Percentiles rank a stretch among this genome's conserved stretches.
phyloP scores from a whole-genome alignment of 2,329 filamentous ascomycete genomes.

The Aureobasidium sp. region DNA sequence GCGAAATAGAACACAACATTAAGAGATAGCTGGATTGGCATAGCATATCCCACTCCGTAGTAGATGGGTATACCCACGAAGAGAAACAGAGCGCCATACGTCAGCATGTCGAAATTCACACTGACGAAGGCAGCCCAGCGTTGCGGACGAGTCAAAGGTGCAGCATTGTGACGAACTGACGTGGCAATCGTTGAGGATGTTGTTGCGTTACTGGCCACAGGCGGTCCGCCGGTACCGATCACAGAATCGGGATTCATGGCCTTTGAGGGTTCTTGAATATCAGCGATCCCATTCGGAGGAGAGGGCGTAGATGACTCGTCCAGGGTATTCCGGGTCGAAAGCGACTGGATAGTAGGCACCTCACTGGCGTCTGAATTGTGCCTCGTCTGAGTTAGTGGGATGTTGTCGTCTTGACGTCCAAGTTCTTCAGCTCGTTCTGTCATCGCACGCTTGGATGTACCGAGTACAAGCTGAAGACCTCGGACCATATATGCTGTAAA shows the following conservation, averaged over 20 bases:
- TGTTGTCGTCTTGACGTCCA: constrained; percentile 36
- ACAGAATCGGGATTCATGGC: constrained; percentile 19
- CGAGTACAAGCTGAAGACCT: constrained; percentile 42
- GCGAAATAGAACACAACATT: constrained; percentile 45
- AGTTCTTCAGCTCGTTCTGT: constrained; percentile 46
- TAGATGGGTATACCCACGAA: constrained; percentile 48
- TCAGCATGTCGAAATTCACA: constrained; percentile 37
- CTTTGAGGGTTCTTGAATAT: constrained; percentile 15
- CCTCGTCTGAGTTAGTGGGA: constrained; percentile 34
- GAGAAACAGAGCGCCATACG: constrained; percentile 39
- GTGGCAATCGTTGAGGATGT: background rate
- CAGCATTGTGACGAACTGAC: constrained; percentile 31
- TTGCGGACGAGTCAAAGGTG: constrained; percentile 39
- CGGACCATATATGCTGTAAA: constrained; percentile 48
- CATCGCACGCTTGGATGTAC: constrained; percentile 44
- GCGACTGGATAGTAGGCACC: background rate
- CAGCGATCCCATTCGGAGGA: background rate
- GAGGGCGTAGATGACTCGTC: background rate
- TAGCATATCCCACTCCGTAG: constrained; percentile 44
- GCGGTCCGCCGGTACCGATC: constrained; percentile 19
- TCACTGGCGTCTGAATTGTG: constrained; percentile 10
- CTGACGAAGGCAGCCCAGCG: constrained; percentile 43
- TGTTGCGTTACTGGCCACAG: constrained; percentile 6
- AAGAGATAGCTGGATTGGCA: constrained; percentile 37
- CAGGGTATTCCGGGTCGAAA: background rate